Base-by-base conservation (phyloP, 2,329 filamentous ascomycete species). In the Penicillium sp. region DNA sequence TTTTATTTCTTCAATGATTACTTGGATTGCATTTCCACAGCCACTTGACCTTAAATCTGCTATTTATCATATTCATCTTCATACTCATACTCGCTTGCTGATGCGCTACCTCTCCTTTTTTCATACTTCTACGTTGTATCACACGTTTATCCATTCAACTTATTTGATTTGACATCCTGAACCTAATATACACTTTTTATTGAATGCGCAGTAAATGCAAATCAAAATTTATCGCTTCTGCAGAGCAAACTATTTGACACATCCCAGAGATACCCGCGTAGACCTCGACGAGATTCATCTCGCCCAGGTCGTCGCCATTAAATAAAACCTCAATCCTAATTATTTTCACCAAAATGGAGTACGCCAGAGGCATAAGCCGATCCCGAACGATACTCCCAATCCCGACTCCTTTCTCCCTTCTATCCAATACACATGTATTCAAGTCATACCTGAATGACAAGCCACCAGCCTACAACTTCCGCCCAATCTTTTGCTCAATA, bases 401-500 rank as follows among this genome's bases (percentile, higher is more conserved):
- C 3, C 16, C 13, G 36, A 39, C 36, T 19, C 36, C 16, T 39
- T 39, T 34, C n/a, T 10, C 19, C 34, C 30, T 53, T 49, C 35
- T 48, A 53, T 54, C 26, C 13, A 41, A 38, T 14, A 16, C 35
- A 13, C 16, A n/a, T n/a, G n/a, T 23, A 32, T 16, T 32, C 9
- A 38, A 16, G 19, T 23, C 35, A 23, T 14, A 40, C 14, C 11
- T 14, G 4, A 35, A 35, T n/a, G 23, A 23, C 23, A 23, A 23
- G 23, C 23, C 3, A 32, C 29, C 8, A 43, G 23, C 18, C 41
- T 55, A 65, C 19, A 76, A 69, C 69, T 79, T 78, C 48, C 79
- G 70, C 53, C 82, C 81, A 27, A 80, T 66, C 56, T 74, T 79
- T 57, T 75, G 67, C 66, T 80, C 77, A 50, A 84, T 75, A 55